Conservation (phyloP, 2,329 filamentous ascomycete genomes). For the Pseudopithomyces chartarum region DNA sequence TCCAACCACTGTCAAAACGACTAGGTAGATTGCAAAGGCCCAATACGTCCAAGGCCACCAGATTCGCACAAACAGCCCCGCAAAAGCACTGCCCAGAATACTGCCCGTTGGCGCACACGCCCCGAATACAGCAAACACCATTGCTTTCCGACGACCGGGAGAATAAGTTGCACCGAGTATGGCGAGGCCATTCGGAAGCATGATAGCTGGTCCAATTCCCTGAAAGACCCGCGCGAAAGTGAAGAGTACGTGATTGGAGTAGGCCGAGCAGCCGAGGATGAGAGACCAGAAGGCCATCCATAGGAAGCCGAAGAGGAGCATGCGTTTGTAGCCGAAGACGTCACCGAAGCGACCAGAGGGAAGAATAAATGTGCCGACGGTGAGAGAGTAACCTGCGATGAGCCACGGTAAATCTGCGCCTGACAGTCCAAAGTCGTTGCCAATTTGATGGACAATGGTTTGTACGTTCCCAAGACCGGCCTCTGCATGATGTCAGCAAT, state of each 20-base stretch:
- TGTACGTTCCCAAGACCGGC: conserved; percentile 38
- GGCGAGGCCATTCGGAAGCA: conserved; percentile 67
- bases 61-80: conserved; percentile 46
- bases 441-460: conserved; percentile 53
- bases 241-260: conserved; percentile 45
- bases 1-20: conserved; percentile 36
- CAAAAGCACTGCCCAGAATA: conserved; percentile 48
- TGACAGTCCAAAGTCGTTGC: conserved; percentile 46
- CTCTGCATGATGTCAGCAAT: conserved; percentile 34
- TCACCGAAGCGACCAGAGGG: conserved; percentile 53
- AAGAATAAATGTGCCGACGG: conserved; percentile 53
- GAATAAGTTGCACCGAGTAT: conserved; percentile 64
- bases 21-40: conserved; percentile 48
- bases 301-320: conserved; percentile 55
- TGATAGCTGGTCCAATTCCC: conserved; percentile 65
- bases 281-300: conserved; percentile 58
- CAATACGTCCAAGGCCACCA: conserved; percentile 62
- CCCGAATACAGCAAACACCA: conserved; percentile 62
- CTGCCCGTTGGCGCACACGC: conserved; percentile 50
- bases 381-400: conserved; percentile 50
- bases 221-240: conserved; percentile 43
- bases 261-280: conserved; percentile 51
- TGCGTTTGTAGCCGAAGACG: conserved; percentile 55
- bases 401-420: conserved; percentile 52
- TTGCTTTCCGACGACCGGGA: conserved; percentile 62